Evolutionary conservation across 495 filamentous ascomycete species (phyloP), one percentile per base, ranked within the genome.

Genomic region (Terfezia claveryi): DNA sequence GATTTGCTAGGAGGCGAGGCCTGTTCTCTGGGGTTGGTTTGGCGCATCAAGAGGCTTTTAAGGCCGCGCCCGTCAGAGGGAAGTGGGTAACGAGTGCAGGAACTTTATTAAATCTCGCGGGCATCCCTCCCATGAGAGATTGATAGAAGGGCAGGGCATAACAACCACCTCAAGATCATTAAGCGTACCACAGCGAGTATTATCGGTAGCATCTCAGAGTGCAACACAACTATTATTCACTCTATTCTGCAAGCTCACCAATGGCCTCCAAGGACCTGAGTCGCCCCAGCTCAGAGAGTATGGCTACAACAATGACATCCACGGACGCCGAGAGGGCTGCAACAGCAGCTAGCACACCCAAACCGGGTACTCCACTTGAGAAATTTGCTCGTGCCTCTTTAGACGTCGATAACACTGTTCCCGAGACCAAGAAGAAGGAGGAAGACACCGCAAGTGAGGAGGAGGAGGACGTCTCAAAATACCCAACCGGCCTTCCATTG

Each of bases 401-500:
- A 46, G 41, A 46, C 27, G 27, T 32, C 41, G 41, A 46, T 14
- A 46, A 46, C 14, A 14, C 41, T 5, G 14, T 20, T 20, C 12
- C 12, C 41, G 41, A 46, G 12, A 20, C 17, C 41, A 27, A 17
- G 11, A 4, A 17, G 27, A 23, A 51, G 23, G 11, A 51, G 16
- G 50, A 20, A n/a, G 50, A 23, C 50, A 0, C 50, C 11, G 50
- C 16, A 20, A 38, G 54, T 36, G 55, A 38, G 9, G 66, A 67
- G 9, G 66, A 67, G 1, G 71, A 72, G 16, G 67, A 69, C 38
- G 59, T 68, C 20, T 54, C 54, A 1, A 68, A 74, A 44, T 80
- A 80, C 58, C 79, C 77, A 0, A 65, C 56, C 0, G 62, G 66
- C 16, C 70, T 70, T 61, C 77, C 69, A 53, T 66, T 83, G 6